Evolutionary conservation across 768 basidiomycete species (phyloP), one percentile per base, ranked within the genome.

Genomic region (Chalciporus sphaerocephalus): DNA sequence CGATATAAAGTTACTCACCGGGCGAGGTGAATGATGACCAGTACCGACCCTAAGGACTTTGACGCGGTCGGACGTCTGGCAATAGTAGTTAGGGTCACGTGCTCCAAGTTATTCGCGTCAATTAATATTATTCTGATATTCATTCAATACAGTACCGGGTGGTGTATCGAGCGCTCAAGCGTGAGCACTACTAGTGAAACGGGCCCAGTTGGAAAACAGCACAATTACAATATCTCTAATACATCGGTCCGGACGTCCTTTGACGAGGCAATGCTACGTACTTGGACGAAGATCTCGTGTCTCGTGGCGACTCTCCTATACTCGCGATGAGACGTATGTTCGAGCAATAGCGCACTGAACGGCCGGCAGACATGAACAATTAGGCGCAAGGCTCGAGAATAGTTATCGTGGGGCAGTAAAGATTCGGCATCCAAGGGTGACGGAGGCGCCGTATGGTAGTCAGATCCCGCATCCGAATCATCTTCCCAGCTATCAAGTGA

Each of bases 271-370:
- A 35, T 5, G 39, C 4, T 25, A 1, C 11, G 18, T 13, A 41
- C 18, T 15, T 37, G 21, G 6, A 43, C 1, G 4, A 35, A 18
- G 22, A 51, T 51, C 17, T 47, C 46, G 10, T 35, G 20, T 8
- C 48, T 41, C 2, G 33, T 17, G 16, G 47, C 46, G 15, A 50
- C 33, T 36, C 50, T 60, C 24, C 57, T 67, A 67, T 49, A 28
- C 7, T 28, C n/a, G 4, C 17, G 11, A 30, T 40, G 25, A 3
- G 35, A 2, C 21, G 47, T 44, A 11, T 24, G 12, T 30, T 40
- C 38, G 0, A 53, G 50, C 21, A 53, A 28, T 20, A 41, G 25
- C 8, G 42, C 39, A 4, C 36, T 21, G 41, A 50, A 53, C 5
- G 44, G 22, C 4, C 17, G 33, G 17, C 20, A 25, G 13, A 53